A percentile compares a stretch with the other conserved stretches of the same genome.
phyloP scores from a whole-genome alignment of 2,329 filamentous ascomycete species.

The Teratosphaeria viscida region DNA sequence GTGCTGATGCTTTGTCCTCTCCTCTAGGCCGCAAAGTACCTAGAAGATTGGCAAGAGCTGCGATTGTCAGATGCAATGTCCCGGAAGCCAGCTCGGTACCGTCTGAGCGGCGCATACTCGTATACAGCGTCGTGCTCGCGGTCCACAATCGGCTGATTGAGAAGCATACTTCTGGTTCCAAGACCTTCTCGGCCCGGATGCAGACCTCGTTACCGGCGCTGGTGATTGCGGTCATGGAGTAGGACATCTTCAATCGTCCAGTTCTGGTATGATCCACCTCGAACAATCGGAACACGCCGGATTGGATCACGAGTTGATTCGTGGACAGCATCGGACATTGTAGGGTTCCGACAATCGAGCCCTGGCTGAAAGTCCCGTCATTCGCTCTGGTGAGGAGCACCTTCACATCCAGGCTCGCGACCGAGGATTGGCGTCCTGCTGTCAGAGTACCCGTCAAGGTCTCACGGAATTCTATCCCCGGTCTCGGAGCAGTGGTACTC shows the following conservation, averaged over 20 bases:
- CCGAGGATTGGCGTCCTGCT: background rate
- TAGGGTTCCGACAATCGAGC: background rate
- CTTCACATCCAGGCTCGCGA: background rate
- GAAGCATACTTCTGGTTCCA: background rate
- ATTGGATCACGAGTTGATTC: background rate
- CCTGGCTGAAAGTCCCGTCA: background rate
- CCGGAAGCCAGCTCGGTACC: background rate
- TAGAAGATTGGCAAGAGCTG: background rate
- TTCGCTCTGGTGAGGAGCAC: background rate
- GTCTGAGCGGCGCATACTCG: background rate
- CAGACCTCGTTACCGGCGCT: background rate
- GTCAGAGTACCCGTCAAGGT: background rate
- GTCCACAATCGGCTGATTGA: background rate
- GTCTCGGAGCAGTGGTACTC: background rate
- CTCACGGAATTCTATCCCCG: background rate
- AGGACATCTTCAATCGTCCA: background rate
- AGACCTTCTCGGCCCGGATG: background rate
- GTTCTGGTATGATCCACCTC: background rate
- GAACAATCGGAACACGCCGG: background rate
- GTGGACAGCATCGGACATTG: background rate
- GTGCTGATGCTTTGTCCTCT: background rate
- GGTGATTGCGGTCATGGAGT: background rate
- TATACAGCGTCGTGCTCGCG: background rate
- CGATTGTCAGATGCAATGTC: background rate
- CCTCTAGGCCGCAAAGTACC: background rate